Conservation (phyloP, 2,329 filamentous ascomycete genomes). For the Cryphonectria parasitica region DNA sequence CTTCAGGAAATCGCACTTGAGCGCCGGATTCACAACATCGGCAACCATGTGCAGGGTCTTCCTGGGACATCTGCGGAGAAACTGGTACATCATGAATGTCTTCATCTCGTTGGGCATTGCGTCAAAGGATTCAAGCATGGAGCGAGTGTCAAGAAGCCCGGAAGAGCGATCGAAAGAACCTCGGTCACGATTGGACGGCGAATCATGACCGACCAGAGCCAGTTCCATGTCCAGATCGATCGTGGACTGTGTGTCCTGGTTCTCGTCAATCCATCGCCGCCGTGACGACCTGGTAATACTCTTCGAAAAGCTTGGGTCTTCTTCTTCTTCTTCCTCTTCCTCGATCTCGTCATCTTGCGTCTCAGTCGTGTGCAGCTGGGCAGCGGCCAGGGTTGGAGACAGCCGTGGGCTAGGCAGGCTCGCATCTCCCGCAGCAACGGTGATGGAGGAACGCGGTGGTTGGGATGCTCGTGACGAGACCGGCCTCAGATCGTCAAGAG, state of each 20-base stretch:
- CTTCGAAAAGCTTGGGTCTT: conserved; percentile 40
- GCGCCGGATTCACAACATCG: conserved; percentile 85
- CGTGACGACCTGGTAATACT: conserved; percentile 40
- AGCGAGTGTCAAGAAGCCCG: conserved; percentile 75
- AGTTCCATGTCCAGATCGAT: conserved; percentile 42
- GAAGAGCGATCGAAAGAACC: conserved; percentile 41
- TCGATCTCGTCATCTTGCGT: conserved; percentile 51
- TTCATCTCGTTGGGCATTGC: conserved; percentile 90
- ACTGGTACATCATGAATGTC: conserved; percentile 94
- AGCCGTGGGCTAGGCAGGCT: conserved; percentile 93
- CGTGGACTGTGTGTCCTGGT: conserved; percentile 41
- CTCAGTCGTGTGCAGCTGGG: conserved; percentile 49
- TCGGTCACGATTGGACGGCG: conserved; percentile 36
- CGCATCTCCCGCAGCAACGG: conserved; percentile 78
- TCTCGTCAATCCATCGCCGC: conserved; percentile 43
- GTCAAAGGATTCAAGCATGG: conserved; percentile 88
- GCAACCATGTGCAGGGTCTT: conserved; percentile 89
- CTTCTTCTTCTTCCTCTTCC: conserved; percentile 41
- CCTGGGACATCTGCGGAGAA: conserved; percentile 84
- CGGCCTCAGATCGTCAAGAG: conserved; percentile 52
- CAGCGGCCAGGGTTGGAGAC: conserved; percentile 85
- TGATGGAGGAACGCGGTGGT: conserved; percentile 63
- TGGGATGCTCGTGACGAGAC: conserved; percentile 52
- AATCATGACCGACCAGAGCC: conserved; percentile 34
- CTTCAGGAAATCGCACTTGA: conserved; percentile 91